Evolutionary conservation across 805 yeast species (phyloP).

Genomic region (Saccharomycopsis sp.): DNA sequence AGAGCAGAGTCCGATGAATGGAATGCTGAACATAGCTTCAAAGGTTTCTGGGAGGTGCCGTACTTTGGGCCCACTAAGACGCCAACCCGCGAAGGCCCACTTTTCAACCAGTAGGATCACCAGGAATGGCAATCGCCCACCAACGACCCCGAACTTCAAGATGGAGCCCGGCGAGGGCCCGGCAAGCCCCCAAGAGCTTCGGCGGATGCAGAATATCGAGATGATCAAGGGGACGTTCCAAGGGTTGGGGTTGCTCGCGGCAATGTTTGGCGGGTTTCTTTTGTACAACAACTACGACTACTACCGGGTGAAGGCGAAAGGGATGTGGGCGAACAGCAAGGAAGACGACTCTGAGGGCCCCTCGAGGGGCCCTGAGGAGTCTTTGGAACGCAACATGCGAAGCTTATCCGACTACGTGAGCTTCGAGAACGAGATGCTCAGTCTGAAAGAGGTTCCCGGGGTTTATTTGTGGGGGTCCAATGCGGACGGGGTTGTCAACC

Average conservation of each 20-base stretch:
- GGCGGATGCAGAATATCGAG: constrained; percentile 14
- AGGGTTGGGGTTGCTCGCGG: constrained; percentile 13
- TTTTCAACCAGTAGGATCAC: too few species aligned
- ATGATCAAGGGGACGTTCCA: constrained; percentile 18
- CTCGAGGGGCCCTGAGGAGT: too few species aligned
- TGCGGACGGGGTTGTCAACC: constrained; percentile 29
- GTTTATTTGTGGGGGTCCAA: constrained; percentile 59
- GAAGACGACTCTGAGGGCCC: constrained; percentile 18
- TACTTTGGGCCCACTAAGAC: too few species aligned
- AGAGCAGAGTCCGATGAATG: too few species aligned
- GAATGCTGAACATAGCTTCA: too few species aligned
- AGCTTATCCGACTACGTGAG: constrained; percentile 21
- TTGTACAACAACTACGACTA: constrained; percentile 32
- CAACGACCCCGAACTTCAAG: too few species aligned
- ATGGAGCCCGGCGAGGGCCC: too few species aligned
- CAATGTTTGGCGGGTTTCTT: constrained; percentile 17
- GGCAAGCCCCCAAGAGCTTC: constrained; percentile 7
- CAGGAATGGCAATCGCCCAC: too few species aligned
- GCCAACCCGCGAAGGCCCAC: too few species aligned
- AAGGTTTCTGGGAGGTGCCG: too few species aligned
- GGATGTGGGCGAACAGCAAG: constrained; percentile 24
- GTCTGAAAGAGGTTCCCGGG: constrained; percentile 39
- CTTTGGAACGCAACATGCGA: constrained; percentile 22
- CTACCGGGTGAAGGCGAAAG: constrained; percentile 29
- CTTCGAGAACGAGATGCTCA: constrained; percentile 24